phyloP scores from a whole-genome alignment of 495 filamentous ascomycete species.

The Neurospora sp. region DNA sequence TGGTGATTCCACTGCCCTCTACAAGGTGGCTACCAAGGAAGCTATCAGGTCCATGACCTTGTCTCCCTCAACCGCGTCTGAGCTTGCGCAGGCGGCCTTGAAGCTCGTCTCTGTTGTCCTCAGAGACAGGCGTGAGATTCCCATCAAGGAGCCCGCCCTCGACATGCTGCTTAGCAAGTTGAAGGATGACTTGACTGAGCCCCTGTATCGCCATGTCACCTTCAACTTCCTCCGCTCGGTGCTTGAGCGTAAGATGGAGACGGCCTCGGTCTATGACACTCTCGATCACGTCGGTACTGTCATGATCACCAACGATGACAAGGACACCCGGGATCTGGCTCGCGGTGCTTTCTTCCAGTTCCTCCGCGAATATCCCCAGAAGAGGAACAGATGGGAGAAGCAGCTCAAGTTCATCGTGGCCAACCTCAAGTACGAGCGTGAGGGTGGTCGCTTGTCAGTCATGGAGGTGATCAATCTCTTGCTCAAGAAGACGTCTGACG shows the following conservation, averaged over 20 bases:
- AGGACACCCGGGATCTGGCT: slow-evolving; percentile 73
- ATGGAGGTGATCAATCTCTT: slow-evolving; percentile 83
- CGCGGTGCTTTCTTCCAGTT: slow-evolving; percentile 89
- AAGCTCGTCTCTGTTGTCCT: slow-evolving; percentile 81
- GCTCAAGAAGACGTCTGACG: slow-evolving; percentile 67
- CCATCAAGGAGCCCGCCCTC: slow-evolving; percentile 69
- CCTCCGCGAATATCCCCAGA: slow-evolving; percentile 88
- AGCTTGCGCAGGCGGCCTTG: slow-evolving; percentile 73
- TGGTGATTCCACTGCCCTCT: slow-evolving; percentile 60
- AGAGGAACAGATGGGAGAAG: slow-evolving; percentile 73
- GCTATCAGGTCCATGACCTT: slow-evolving; percentile 55
- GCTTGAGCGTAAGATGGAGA: slow-evolving; percentile 72
- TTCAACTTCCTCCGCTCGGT: slow-evolving; percentile 90
- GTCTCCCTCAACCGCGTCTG: slow-evolving; percentile 64
- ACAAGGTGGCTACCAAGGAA: slow-evolving; percentile 72
- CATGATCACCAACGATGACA: slow-evolving; percentile 93
- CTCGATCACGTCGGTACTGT: slow-evolving; percentile 80
- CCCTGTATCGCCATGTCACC: slow-evolving; percentile 76
- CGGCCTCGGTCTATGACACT: slow-evolving; percentile 81
- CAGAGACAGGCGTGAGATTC: slow-evolving; percentile 62
- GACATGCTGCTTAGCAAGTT: slow-evolving; percentile 76
- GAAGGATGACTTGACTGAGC: slow-evolving; percentile 84
- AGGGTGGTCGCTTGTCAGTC: slow-evolving; percentile 78
- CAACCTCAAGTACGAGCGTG: slow-evolving; percentile 83
- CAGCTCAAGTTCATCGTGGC: slow-evolving; percentile 81